Evolutionary conservation across 2,329 filamentous ascomycete genomes (phyloP), one percentile per base, ranked within the genome.

Genomic region (Colletotrichum sublineola): DNA sequence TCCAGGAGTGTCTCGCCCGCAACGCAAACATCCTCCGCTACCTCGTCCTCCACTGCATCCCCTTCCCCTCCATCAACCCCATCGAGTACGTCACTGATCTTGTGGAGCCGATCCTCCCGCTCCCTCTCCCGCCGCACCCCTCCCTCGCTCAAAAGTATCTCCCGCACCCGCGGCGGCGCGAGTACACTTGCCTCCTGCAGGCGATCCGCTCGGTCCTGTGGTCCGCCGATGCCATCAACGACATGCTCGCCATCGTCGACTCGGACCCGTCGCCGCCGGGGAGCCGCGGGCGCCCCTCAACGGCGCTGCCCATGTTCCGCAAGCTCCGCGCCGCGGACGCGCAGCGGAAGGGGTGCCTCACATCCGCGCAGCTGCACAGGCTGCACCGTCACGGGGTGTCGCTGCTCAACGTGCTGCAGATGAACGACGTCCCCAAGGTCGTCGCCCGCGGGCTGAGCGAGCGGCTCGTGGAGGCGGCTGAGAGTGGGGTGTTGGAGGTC

Each of bases 21-120:
- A 79, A 79, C 60, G 55, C 60, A 48, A 63, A 64, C 62, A 66
- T 79, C 62, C 50, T 79, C 40, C 70, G 73, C 24, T 75, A 77
- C 68, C 74, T 78, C n/a, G 44, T 44, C 52, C 62, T 74, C 50
- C 61, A 72, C 40, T 11, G 53, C 42, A 20, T 73, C 61, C 72
- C 72, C 5, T 48, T 31, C 3, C 69, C 71, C 3, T 38, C 44
- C 48, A 65, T 61, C 53, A 70, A 64, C 38, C 63, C 68, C 2
- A 18, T 56, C 18, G 56, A 63, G 24, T 36, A 63, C 24, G 2
- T 15, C n/a, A 68, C 48, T 55, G 57, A 69, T n/a, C 72, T 64
- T 42, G 14, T 24, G 2, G 68, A 73, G 52, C 60, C 44, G 18
- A 15, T 40, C 14, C 42, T 67, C 36, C 42, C 53, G 6, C 48